Evolutionary conservation across 176 grass and related monocot genomes (phyloP).

Genomic region (Oryza glaberrima): DNA sequence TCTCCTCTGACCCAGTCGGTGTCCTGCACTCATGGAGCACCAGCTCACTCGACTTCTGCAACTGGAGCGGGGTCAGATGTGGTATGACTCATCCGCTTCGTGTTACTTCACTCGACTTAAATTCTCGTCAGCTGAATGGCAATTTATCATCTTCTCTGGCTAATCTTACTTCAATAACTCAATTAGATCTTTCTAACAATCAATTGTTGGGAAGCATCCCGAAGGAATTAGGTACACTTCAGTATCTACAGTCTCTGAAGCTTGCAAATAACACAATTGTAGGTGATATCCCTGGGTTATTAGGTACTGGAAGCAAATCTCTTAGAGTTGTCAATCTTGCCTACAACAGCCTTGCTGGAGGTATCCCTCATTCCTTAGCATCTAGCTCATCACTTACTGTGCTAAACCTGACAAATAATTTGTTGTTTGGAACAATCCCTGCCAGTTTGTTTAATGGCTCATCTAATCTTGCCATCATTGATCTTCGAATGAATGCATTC

Average conservation of each 20-base stretch:
- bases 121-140: background rate
- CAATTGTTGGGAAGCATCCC: background rate
- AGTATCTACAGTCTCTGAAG: background rate
- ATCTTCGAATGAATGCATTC: background rate
- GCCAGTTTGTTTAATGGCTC: background rate
- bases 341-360: background rate
- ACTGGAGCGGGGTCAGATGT: conserved; percentile 34
- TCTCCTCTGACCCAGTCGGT: background rate
- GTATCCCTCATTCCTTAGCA: background rate
- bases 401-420: background rate
- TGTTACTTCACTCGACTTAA: conserved; percentile 23
- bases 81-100: background rate
- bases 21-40: conserved; percentile 26
- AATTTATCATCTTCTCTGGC: conserved; percentile 17
- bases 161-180: conserved; percentile 45
- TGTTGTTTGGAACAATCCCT: background rate
- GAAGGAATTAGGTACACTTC: background rate
- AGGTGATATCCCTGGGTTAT: background rate
- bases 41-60: background rate
- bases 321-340: background rate
- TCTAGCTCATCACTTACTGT: background rate
- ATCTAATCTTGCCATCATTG: background rate
- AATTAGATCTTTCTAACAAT: conserved; percentile 35
- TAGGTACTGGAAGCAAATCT: background rate
- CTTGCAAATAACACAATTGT: background rate